A percentile compares a stretch with the other conserved stretches of the same genome.
Conservation (phyloP, 495 filamentous ascomycete genomes). For the Sordaria brevicollis region DNA sequence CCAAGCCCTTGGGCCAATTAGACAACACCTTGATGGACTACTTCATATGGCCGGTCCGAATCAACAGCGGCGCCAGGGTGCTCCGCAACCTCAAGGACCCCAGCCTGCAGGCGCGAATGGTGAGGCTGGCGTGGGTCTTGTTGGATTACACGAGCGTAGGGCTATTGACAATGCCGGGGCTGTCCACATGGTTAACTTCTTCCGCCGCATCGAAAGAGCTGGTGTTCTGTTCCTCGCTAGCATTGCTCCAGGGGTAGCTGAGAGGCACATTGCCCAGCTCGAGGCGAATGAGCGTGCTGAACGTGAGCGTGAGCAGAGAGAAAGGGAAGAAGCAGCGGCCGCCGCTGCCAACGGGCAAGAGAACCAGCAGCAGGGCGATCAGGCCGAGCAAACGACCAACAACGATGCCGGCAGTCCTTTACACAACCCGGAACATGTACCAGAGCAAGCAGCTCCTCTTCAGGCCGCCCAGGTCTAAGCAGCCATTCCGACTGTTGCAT, state of each 20-base stretch:
- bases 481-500: not conserved
- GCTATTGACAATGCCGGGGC: not conserved
- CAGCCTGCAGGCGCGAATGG: not conserved
- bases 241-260: conserved; percentile 74
- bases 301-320: conserved; percentile 33
- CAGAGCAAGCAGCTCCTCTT: not conserved
- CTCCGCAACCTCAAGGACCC: not conserved
- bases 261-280: conserved; percentile 64
- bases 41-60: conserved; percentile 42
- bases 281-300: conserved; percentile 49
- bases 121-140: conserved; percentile 1
- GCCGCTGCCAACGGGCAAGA: not conserved
- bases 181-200: not conserved
- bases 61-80: conserved; percentile 4
- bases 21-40: conserved; percentile 63
- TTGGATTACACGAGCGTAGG: conserved; percentile 1
- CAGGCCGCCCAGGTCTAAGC: not conserved
- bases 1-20: conserved; percentile 49
- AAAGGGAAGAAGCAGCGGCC: conserved; percentile 30
- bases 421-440: not conserved
- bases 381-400: not conserved
- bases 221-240: conserved; percentile 77
- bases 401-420: not conserved
- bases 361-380: not conserved
- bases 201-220: conserved; percentile 60